These are phyloP conservation scores for Peronosclerospora sorghi DNA, from an alignment of 352 stramenopile genomes.

Conservation along the genomic window DNA sequence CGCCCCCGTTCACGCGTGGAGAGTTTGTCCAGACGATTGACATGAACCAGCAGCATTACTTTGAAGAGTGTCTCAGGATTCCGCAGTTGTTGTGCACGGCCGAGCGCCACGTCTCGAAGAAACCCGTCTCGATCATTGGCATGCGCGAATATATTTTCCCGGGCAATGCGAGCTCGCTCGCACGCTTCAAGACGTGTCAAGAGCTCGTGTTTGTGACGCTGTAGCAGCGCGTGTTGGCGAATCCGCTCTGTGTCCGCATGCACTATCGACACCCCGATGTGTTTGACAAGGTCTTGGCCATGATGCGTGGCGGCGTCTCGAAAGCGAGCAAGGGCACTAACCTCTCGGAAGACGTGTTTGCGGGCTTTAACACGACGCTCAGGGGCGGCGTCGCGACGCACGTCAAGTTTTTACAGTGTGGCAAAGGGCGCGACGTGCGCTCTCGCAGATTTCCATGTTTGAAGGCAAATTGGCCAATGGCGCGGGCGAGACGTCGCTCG, in stretches of 20 bases:
- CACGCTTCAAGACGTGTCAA: constrained; percentile 82
- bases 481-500: constrained; percentile 63
- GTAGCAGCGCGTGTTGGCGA: constrained; percentile 64
- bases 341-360: constrained; percentile 80
- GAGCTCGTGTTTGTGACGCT: constrained; percentile 79
- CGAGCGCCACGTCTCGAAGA: constrained; percentile 52
- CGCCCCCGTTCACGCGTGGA: constrained; percentile 61
- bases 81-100: constrained; percentile 63
- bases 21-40: constrained; percentile 85
- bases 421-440: constrained; percentile 76
- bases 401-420: constrained; percentile 83
- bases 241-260: constrained; percentile 68
- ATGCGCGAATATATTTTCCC: constrained; percentile 86
- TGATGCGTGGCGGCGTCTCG: constrained; percentile 64
- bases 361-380: constrained; percentile 69
- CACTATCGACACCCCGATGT: constrained; percentile 80
- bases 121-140: constrained; percentile 72
- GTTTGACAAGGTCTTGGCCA: constrained; percentile 69
- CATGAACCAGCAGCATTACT: constrained; percentile 85
- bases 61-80: constrained; percentile 83
- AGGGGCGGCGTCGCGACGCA: constrained; percentile 68
- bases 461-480: constrained; percentile 80
- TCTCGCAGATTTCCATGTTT: constrained; percentile 83
- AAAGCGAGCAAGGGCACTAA: constrained; percentile 81
- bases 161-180: constrained; percentile 66